A percentile compares a stretch with the other conserved stretches of the same genome.
phyloP scores from a whole-genome alignment of 257 asterid species.

The Fraxinus pennsylvanica region DNA sequence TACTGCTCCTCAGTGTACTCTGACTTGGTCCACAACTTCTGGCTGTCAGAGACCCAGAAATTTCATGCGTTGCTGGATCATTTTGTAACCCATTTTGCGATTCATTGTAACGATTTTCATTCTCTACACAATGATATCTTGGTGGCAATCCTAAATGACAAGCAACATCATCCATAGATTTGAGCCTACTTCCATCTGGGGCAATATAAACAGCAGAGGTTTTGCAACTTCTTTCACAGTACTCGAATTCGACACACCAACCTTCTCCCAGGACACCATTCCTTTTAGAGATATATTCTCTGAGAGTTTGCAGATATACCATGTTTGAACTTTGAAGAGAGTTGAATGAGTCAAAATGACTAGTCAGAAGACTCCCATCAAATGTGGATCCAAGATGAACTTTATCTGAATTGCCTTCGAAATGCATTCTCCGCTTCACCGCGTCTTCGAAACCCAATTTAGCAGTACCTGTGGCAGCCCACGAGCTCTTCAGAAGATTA shows the following conservation, averaged over 20 bases:
- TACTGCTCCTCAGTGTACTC: conserved; percentile 41
- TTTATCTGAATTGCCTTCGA: conserved; percentile 26
- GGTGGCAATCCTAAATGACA: conserved; percentile 60
- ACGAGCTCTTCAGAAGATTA: conserved; percentile 40
- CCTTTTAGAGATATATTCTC: conserved; percentile 65
- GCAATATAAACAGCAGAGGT: conserved; percentile 67
- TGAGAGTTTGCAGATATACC: conserved; percentile 66
- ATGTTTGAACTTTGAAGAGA: conserved; percentile 39
- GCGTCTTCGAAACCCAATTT: not conserved
- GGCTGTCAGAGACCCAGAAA: conserved; percentile 32
- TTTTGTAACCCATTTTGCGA: conserved; percentile 34
- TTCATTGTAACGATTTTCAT: conserved; percentile 43
- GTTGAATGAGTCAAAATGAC: conserved; percentile 38
- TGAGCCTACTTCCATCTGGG: conserved; percentile 74
- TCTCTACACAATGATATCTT: conserved; percentile 32
- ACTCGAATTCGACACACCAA: conserved; percentile 83
- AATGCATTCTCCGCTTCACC: conserved; percentile 28
- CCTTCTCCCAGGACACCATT: conserved; percentile 71
- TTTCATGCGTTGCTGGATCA: conserved; percentile 42
- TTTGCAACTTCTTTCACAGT: conserved; percentile 45
- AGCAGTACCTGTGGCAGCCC: conserved; percentile 10
- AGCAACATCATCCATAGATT: conserved; percentile 80
- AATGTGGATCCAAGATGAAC: conserved; percentile 33
- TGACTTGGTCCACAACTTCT: conserved; percentile 43
- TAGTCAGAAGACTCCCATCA: conserved; percentile 34